Evolutionary conservation across 371 early-diverging fungal species (phyloP).

Genomic region (Ecytonucleospora hepatopenaei): DNA sequence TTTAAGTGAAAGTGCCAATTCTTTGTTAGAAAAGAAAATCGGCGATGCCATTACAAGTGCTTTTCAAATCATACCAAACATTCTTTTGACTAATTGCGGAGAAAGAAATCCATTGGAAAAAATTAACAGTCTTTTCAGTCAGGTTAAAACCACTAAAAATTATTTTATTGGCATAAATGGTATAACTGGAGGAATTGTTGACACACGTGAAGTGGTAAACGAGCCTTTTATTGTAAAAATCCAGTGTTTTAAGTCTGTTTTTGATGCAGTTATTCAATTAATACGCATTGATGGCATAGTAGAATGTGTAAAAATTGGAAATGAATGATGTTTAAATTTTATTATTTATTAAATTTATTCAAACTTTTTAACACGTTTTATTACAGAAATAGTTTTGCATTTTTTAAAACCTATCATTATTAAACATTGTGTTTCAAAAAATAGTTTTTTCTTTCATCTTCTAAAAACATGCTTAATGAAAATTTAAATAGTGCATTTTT

Average conservation of each 20-base stretch:
- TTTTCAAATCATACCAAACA: constrained; percentile 90
- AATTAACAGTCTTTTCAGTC: constrained; percentile 77
- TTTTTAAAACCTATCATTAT: neutral
- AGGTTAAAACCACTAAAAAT: constrained; percentile 69
- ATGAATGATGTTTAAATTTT: constrained; percentile 12
- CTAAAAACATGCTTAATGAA: too few species aligned
- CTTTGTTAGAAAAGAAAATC: constrained; percentile 40
- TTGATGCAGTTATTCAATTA: constrained; percentile 64
- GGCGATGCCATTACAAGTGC: constrained; percentile 67
- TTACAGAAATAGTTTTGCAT: neutral
- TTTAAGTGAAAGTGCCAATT: constrained; percentile 1
- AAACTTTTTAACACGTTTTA: neutral
- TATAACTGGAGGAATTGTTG: constrained; percentile 75
- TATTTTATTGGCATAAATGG: constrained; percentile 83
- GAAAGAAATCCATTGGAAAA: constrained; percentile 77
- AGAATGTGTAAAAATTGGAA: constrained; percentile 31
- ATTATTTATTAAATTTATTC: neutral
- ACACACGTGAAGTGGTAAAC: constrained; percentile 87
- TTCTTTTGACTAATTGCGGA: constrained; percentile 75
- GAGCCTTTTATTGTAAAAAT: constrained; percentile 97
- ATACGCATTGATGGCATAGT: constrained; percentile 58
- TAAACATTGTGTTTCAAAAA: neutral
- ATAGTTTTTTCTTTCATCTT: too few species aligned
- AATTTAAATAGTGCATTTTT: too few species aligned
- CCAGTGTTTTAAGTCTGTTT: constrained; percentile 95